Evolutionary conservation across 2,329 filamentous ascomycete species (phyloP).

Genomic region (Phoma herbarum): DNA sequence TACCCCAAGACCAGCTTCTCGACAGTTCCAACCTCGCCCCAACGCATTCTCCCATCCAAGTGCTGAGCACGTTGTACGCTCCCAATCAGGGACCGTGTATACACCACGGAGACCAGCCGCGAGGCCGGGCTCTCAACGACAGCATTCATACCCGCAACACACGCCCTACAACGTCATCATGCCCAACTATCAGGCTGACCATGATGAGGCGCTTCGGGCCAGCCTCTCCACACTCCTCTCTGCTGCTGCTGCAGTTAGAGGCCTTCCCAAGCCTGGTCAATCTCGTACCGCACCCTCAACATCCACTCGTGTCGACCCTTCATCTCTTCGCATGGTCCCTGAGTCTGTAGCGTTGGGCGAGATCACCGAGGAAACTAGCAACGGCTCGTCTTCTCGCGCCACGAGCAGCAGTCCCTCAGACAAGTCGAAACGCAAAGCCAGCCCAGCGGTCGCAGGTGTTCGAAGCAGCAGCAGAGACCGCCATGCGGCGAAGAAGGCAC

Average conservation of each 20-base stretch:
- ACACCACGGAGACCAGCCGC: conserved; percentile 51
- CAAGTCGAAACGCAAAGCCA: conserved; percentile 58
- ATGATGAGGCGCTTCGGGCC: conserved; percentile 90
- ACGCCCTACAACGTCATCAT: conserved; percentile 73
- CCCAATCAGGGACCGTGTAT: conserved; percentile 58
- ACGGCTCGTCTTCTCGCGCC: conserved; percentile 39
- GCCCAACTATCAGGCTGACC: conserved; percentile 81
- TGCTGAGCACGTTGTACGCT: conserved; percentile 51
- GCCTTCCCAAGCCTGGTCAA: conserved; percentile 71
- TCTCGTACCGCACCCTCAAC: conserved; percentile 42
- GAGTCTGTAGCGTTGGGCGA: conserved; percentile 66
- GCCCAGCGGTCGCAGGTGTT: conserved; percentile 36
- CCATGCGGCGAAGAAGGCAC: conserved; percentile 56
- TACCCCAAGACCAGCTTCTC: conserved; percentile 61
- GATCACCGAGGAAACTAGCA: conserved; percentile 41
- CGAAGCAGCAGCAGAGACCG: conserved; percentile 57
- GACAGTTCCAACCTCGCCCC: conserved; percentile 81
- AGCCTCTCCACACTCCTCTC: conserved; percentile 95
- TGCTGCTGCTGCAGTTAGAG: conserved; percentile 89
- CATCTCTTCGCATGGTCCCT: conserved; percentile 66
- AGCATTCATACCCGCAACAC: conserved; percentile 58
- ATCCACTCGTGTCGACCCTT: conserved; percentile 57
- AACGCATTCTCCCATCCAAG: conserved; percentile 92
- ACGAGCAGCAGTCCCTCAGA: conserved; percentile 45
- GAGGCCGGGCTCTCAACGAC: conserved; percentile 48